Base-by-base conservation (phyloP, 805 yeast genomes). In the Schwanniomyces occidentalis region DNA sequence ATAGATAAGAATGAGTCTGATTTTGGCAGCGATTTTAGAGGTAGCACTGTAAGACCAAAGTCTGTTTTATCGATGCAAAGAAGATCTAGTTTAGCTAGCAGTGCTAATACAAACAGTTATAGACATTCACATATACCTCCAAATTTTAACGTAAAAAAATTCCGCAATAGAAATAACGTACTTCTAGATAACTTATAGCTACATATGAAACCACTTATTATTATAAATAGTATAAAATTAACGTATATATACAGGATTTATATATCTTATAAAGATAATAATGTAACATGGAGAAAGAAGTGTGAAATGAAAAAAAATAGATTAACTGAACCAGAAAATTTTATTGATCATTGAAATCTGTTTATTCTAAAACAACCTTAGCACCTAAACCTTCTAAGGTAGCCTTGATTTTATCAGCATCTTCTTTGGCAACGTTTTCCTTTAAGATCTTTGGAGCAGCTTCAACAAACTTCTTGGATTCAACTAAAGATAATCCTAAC, bases 391-490 rank as follows among this genome's bases (percentile, higher is more conserved):
- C 93, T 72, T 93, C 99, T 58, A 93, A 76, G 44, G 95, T 80
- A 42, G 85, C 74, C 75, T 93, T 91, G 61, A 93, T 84, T 77
- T 90, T 89, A 56, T 91, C 97, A 48, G 98, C 98, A 54, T 93
- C 99, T 60, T 87, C 99, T 76, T 93, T 93, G 44, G 95, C 83
- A 42, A 93, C 89, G 53, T 89, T 88, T 54, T 93, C 99, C 73
- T 93, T 93, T 64, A 93, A 74, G 29, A 85, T 73, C 76, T 93
- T 93, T 52, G 99, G 99, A 43, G 99, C 98, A 54, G 88, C 69
- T 73, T 93, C 99, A 39, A 93, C 99, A 49, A 93, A 86, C 72
- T 93, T 93, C 81, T 93, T 93, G 44, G 97, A 86, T 62, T 93
- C 98, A 42, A 93, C 99, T 51, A 93, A 76, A 5, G 96, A 87